Evolutionary conservation across 2,329 filamentous ascomycete genomes (phyloP), one percentile per base, ranked within the genome.

Genomic region (Exophiala dermatitidis): DNA sequence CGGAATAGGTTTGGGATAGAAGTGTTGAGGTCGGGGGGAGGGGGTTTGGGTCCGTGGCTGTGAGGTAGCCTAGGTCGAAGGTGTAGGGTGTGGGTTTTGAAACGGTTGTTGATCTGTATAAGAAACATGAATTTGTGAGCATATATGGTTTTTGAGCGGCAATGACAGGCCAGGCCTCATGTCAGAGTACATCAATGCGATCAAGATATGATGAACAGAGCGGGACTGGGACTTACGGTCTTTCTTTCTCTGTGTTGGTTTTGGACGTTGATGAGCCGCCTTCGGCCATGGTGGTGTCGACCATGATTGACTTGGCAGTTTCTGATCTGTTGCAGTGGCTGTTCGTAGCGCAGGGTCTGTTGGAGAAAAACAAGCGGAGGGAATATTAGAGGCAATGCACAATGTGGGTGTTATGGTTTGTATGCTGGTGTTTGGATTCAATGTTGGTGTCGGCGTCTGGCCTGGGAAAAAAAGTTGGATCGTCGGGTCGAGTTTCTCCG

Each of bases 51-150:
- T 97, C 93, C 67, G 84, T 84, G 70, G 83, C 86, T 67, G 94
- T 80, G 50, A 97, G 84, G 67, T 94, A 83, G 62, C 90, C 85
- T 38, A 96, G 84, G 70, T 96, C 90, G 74, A 94, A 96, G 62
- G 83, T 90, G 76, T 94, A 95, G 6, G 90, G 90, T 4, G 86
- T 94, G 3, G 89, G 85, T 72, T 94, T 94, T 57, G 84, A 77
- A 66, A 89, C 85, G 10, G 77, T 80, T 26, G 54, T 54, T 8
- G 55, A 48, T 31, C 55, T 57, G 9, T 19, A 19, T 19, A 19
- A 19, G 19, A 19, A 19, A 19, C 19, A 19, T 19, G 19, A 19
- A 19, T 19, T 19, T 19, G 19, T 19, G 19, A 19, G 19, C 19
- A 19, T 19, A 19, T 19, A 19, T 19, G 19, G 19, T 19, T 19